Evolutionary conservation across 2,329 filamentous ascomycete genomes (phyloP).

Genomic region (Fusarium chuoi): DNA sequence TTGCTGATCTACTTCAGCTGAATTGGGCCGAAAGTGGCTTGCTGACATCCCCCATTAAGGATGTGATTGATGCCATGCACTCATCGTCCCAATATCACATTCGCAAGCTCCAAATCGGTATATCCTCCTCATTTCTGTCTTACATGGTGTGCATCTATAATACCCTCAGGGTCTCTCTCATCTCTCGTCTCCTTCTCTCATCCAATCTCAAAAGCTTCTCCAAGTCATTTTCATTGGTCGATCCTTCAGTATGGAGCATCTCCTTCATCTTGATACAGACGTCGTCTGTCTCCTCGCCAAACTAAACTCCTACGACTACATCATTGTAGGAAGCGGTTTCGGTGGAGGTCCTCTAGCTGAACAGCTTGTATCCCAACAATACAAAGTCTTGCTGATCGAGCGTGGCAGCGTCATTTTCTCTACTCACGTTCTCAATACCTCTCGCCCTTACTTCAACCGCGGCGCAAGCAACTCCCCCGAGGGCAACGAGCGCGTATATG

Average conservation of each 20-base stretch:
- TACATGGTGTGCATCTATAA: not conserved
- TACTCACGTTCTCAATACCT: slow-evolving; percentile 32
- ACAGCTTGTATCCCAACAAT: slow-evolving; percentile 2
- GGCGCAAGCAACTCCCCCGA: slow-evolving; percentile 34
- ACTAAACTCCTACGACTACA: slow-evolving; percentile 33
- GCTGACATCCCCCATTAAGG: not conserved
- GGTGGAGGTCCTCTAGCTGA: slow-evolving; percentile 29
- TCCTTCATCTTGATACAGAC: slow-evolving; percentile 28
- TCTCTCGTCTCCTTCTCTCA: too few relatives aligned
- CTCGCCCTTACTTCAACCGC: slow-evolving; percentile 29
- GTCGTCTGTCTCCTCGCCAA: slow-evolving; percentile 28
- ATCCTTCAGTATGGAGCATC: slow-evolving; percentile 18
- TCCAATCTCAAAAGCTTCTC: not conserved
- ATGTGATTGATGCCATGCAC: not conserved
- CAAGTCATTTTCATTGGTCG: not conserved
- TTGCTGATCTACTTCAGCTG: not conserved
- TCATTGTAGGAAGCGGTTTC: slow-evolving; percentile 31
- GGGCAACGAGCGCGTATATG: slow-evolving; percentile 30
- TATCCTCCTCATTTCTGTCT: not conserved
- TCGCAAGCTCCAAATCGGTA: not conserved
- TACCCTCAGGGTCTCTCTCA: not conserved
- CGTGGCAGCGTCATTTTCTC: slow-evolving; percentile 32
- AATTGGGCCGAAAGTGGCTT: not conserved
- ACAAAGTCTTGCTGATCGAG: slow-evolving; percentile 34
- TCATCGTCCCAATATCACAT: not conserved